phyloP scores from a whole-genome alignment of 2,329 filamentous ascomycete genomes.

The Aspergillus glaucus region DNA sequence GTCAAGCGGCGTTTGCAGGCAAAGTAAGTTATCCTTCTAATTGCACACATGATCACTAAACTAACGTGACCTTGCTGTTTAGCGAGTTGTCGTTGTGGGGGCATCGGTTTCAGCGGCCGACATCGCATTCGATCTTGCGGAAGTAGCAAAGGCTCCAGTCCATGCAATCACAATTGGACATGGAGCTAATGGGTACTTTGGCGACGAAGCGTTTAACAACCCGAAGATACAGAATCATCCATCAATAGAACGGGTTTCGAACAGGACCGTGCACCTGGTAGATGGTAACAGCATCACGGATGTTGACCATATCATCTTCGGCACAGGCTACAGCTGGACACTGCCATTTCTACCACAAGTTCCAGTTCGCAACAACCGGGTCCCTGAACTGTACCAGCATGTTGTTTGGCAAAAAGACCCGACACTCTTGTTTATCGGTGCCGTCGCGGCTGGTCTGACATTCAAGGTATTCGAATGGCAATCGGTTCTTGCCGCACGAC shows the following conservation, averaged over 20 bases:
- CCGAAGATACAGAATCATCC: background rate
- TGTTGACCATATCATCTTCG: conserved; percentile 57
- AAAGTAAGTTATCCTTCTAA: background rate
- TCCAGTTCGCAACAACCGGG: conserved; percentile 7
- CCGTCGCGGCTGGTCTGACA: conserved; percentile 40
- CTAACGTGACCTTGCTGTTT: background rate
- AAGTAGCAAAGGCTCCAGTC: background rate
- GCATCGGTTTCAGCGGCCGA: background rate
- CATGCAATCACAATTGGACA: background rate
- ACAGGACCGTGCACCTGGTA: background rate
- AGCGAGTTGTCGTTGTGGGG: background rate
- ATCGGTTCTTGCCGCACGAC: background rate
- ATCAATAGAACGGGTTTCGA: background rate
- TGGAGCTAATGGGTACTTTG: background rate
- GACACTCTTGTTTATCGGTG: conserved; percentile 24
- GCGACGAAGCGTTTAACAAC: background rate
- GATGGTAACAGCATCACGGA: background rate
- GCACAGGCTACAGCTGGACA: conserved; percentile 57
- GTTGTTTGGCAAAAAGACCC: conserved; percentile 14
- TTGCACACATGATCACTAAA: background rate
- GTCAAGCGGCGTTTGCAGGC: background rate
- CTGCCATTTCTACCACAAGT: conserved; percentile 51
- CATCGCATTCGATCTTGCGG: background rate
- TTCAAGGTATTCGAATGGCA: conserved; percentile 40
- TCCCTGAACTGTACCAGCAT: conserved; percentile 16